Conservation (phyloP, 768 basidiomycete genomes). For the Termitomyces titanicus region DNA sequence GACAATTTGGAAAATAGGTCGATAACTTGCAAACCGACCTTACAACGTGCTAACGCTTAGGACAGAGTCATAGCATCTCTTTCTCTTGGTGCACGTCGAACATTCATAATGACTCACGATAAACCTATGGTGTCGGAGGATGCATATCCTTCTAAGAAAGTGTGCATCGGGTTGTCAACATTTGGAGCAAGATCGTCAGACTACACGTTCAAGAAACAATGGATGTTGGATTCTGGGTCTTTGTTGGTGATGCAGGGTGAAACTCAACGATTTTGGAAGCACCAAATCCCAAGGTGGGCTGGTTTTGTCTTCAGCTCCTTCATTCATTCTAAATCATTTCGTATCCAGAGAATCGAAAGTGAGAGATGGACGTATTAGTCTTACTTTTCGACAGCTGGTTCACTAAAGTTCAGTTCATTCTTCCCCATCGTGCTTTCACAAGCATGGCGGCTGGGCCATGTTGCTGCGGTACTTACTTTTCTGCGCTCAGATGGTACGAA, state of each 20-base stretch:
- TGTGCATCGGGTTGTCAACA: background rate
- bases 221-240: conserved; percentile 22
- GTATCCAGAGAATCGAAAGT: conserved; percentile 23
- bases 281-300: conserved; percentile 27
- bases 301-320: background rate
- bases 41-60: background rate
- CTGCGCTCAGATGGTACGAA: background rate
- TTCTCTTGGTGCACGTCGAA: conserved; percentile 26
- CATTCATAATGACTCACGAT: conserved; percentile 27
- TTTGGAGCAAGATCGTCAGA: background rate
- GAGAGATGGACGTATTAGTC: conserved; percentile 26
- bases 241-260: conserved; percentile 30
- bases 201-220: conserved; percentile 17
- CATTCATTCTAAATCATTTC: background rate
- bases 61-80: conserved; percentile 28
- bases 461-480: background rate
- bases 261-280: conserved; percentile 29
- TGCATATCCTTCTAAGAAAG: conserved; percentile 1
- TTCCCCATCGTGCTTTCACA: too few species aligned
- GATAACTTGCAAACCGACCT: background rate
- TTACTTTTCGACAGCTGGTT: conserved; percentile 27
- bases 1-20: conserved; percentile 27
- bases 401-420: too few species aligned
- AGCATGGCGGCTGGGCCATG: too few species aligned
- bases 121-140: conserved; percentile 1